A percentile compares a stretch with the other conserved stretches of the same genome.
These are phyloP conservation scores for Chondrostereum purpureum DNA, from an alignment of 1,284 basidiomycete genomes.

Conservation along the genomic window DNA sequence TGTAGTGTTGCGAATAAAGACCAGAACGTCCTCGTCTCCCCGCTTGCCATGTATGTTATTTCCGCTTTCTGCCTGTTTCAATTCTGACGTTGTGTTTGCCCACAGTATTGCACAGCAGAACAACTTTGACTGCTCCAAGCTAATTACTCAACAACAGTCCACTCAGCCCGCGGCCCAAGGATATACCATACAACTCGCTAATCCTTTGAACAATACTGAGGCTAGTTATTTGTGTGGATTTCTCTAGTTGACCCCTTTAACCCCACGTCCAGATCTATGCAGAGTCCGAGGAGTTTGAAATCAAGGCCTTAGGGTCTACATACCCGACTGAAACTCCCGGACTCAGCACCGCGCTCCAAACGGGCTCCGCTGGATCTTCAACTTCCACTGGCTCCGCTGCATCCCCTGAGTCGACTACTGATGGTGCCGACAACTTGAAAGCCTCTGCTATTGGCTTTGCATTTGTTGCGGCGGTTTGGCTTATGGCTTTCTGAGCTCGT, in stretches of 20 bases:
- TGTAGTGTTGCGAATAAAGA: background rate
- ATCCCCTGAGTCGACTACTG: background rate
- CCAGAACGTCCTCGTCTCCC: background rate
- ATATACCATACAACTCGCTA: constrained; percentile 1
- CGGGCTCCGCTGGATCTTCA: background rate
- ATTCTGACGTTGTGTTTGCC: background rate
- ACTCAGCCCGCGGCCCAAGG: background rate
- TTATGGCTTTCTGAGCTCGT: too few relatives aligned
- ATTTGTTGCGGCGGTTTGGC: too few relatives aligned
- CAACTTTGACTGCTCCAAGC: constrained; percentile 3
- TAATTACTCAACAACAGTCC: background rate
- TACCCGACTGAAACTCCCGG: background rate
- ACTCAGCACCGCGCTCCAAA: background rate
- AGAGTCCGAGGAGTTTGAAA: background rate
- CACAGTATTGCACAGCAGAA: background rate
- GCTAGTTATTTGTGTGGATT: background rate
- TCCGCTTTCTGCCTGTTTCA: background rate
- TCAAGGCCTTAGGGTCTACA: background rate
- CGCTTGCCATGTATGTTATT: background rate
- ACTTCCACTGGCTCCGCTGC: background rate
- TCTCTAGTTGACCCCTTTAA: background rate
- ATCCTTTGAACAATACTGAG: background rate
- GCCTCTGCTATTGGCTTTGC: background rate
- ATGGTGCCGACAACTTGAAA: background rate
- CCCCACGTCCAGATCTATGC: background rate